Evolutionary conservation across 148 eudicot species (phyloP).

Genomic region (Polygonum maritimum): DNA sequence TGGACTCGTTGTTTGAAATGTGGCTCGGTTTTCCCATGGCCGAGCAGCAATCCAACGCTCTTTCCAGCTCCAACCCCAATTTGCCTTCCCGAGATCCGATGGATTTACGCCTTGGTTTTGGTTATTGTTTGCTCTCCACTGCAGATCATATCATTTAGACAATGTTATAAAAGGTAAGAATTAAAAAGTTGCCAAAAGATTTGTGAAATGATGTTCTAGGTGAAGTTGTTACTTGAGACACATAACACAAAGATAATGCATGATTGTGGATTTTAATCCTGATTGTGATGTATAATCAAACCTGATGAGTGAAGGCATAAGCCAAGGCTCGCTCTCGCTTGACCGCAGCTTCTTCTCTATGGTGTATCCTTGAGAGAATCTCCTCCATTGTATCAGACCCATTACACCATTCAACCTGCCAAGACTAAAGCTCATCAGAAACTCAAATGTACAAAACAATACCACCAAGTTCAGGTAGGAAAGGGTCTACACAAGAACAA

Average conservation of each 20-base stretch:
- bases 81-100: slow-evolving; percentile 60
- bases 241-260: neutral
- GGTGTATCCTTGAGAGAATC: slow-evolving; percentile 66
- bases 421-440: neutral
- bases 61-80: slow-evolving; percentile 99
- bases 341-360: slow-evolving; percentile 84
- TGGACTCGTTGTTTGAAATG: slow-evolving; percentile 29
- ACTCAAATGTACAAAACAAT: neutral
- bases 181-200: too few species aligned
- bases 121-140: slow-evolving; percentile 76
- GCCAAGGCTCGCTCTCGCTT: slow-evolving; percentile 92
- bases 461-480: too few species aligned
- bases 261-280: neutral
- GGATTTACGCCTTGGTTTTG: slow-evolving; percentile 35
- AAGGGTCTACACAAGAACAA: neutral
- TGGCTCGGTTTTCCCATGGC: slow-evolving; percentile 81
- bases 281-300: slow-evolving; percentile 10
- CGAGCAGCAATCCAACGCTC: slow-evolving; percentile 96
- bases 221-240: too few species aligned
- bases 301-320: slow-evolving; percentile 95
- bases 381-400: slow-evolving; percentile 87
- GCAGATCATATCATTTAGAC: slow-evolving; percentile 8
- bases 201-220: too few species aligned
- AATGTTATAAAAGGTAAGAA: neutral
- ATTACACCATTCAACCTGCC: slow-evolving; percentile 84